Conservation (phyloP, 1,139 yeast species). For the Nadsonia starkeyi-henricii region DNA sequence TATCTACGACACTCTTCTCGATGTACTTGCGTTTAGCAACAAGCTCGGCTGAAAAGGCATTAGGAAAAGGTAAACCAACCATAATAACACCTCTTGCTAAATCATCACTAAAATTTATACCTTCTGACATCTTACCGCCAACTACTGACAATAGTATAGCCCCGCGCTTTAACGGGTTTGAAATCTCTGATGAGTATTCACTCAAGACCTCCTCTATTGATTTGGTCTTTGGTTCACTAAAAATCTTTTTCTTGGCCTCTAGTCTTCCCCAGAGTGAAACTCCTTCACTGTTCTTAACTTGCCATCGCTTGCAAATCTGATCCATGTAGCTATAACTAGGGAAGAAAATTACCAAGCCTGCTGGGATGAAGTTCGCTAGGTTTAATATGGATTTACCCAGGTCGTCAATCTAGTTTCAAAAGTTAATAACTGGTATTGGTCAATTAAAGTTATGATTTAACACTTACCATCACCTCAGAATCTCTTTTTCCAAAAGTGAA, state of each 20-base stretch:
- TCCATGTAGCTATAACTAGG: slow-evolving; percentile 71
- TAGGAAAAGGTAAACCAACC: slow-evolving; percentile 87
- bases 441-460: neutral
- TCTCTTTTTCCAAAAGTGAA: slow-evolving; percentile 60
- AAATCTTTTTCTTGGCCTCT: slow-evolving; percentile 24
- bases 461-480: slow-evolving; percentile 24
- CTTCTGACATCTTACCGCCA: slow-evolving; percentile 90
- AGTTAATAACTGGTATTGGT: too few species aligned
- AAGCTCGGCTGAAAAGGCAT: slow-evolving; percentile 69
- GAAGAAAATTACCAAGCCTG: slow-evolving; percentile 68
- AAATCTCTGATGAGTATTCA: slow-evolving; percentile 32
- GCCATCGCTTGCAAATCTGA: slow-evolving; percentile 41
- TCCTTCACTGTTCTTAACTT: slow-evolving; percentile 15
- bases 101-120: slow-evolving; percentile 79
- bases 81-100: slow-evolving; percentile 78
- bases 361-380: slow-evolving; percentile 40
- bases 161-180: slow-evolving; percentile 25
- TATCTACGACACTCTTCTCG: slow-evolving; percentile 28
- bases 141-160: slow-evolving; percentile 74
- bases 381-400: slow-evolving; percentile 40
- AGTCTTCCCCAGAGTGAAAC: slow-evolving; percentile 15
- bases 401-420: slow-evolving; percentile 22
- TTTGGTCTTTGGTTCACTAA: slow-evolving; percentile 38
- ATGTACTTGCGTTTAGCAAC: slow-evolving; percentile 59
- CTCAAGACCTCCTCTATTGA: slow-evolving; percentile 34